These are phyloP conservation scores for Fistulifera solaris DNA, from an alignment of 108 stramenopile species.

Conservation along the genomic window DNA sequence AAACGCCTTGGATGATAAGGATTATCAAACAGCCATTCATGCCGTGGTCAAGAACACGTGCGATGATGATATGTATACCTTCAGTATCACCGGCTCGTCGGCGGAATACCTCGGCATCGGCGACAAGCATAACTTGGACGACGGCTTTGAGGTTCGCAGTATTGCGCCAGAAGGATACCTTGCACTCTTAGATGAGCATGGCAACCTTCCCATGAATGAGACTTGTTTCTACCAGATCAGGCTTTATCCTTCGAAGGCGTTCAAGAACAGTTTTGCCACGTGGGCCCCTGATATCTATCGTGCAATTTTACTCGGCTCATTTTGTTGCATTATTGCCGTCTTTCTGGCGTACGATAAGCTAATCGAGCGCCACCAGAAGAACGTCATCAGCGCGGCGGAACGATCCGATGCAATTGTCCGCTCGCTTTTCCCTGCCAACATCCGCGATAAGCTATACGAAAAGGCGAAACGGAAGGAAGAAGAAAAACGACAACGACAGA, in stretches of 20 bases:
- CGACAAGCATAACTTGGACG: background rate
- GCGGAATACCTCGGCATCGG: background rate
- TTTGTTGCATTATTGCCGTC: conserved; percentile 22
- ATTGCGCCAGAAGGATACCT: background rate
- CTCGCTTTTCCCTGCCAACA: conserved; percentile 28
- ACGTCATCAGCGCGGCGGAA: conserved; percentile 14
- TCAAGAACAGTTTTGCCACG: background rate
- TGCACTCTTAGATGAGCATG: conserved; percentile 1
- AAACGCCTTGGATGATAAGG: background rate
- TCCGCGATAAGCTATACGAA: conserved; percentile 31
- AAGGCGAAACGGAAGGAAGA: conserved; percentile 5
- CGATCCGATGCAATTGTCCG: conserved; percentile 29
- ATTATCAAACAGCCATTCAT: background rate
- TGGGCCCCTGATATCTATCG: background rate
- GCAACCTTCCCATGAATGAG: background rate
- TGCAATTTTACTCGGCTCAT: conserved; percentile 18
- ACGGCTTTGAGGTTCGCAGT: too few relatives aligned
- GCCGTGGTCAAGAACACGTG: conserved; percentile 1
- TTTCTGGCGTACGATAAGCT: conserved; percentile 38
- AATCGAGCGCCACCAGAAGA: conserved; percentile 30
- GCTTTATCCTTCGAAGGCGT: background rate
- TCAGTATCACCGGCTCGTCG: background rate
- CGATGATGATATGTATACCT: background rate
- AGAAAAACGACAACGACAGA: background rate
- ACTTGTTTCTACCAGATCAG: background rate